Evolutionary conservation across 768 basidiomycete species (phyloP), one percentile per base, ranked within the genome.

Genomic region (Mycena kentingensis): DNA sequence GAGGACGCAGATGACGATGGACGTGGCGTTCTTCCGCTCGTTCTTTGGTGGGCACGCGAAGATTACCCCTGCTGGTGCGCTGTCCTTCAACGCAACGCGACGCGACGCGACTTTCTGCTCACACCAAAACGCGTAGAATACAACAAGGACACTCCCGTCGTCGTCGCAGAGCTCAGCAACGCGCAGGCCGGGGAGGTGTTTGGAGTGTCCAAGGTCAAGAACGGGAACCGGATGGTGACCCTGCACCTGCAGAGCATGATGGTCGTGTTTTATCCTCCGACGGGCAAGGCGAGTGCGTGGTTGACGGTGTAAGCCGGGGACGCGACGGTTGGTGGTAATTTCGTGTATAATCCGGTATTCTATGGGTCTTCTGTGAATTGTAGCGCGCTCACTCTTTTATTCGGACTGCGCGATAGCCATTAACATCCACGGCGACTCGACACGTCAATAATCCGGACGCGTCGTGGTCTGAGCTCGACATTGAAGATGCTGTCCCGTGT

Each of bases 121-220:
- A 24, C 54, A 56, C n/a, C n/a, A n/a, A n/a, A n/a, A n/a, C n/a
- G n/a, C n/a, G n/a, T n/a, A n/a, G 50, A 51, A 4, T 56, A 34
- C 31, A 46, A 49, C 6, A 29, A 42, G 22, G 45, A 51, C 18
- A 34, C 37, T 7, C 50, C 49, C 12, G 46, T 52, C 18, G 18
- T 47, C 21, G 45, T 51, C 15, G 50, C 55, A 21, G 55, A 52
- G 31, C 55, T 58, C 29, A 49, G 34, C 37, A 53, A 53, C 48
- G 16, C 56, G 15, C 56, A 58, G 37, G 56, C 51, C 15, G 56
- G 50, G 31, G 52, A 58, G 5, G 56, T 58, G 2, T 58, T 58
- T 22, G 52, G 56, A 3, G 56, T 53, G 4, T 49, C 47, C 43
- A 58, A 58, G 21, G 41, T 48, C 52, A 54, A 48, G 51, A 57